Base-by-base conservation (phyloP, 2,329 filamentous ascomycete species). In the Pseudogymnoascus destructans region DNA sequence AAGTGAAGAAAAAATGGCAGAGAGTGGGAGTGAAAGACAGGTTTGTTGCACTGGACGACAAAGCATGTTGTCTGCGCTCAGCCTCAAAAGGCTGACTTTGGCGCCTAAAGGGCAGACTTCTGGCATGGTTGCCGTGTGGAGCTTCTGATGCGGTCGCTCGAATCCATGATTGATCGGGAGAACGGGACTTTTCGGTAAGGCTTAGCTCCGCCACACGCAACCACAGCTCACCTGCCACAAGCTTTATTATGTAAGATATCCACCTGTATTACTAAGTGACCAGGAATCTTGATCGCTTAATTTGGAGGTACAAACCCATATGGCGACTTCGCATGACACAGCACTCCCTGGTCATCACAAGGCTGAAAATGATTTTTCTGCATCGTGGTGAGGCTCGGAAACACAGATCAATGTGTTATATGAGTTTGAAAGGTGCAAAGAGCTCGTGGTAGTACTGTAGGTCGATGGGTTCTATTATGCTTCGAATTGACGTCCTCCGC, bases 331-430 rank as follows among this genome's bases (percentile, higher is more conserved):
- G 9, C 9, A 40, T 19, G 36, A 40, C 15, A 40, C 5, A 10
- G 15, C 36, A 40, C 36, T 40, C 36, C 36, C 17, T 19, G 3
- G 36, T 40, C 36, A 40, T 17, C 15, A 40, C 36, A 21, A 40
- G 59, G 59, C 59, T 60, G 27, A 17, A 9, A 36, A 17, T 15
- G 9, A 8, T 32, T 57, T 40, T 59, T 38, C 23, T 59, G 57
- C 42, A 62, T 63, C 32, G 61, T 60, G 32, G 58, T 40, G 17
- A 63, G 60, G 49, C 59, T 63, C 19, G 52, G 57, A 63, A 63
- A 61, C 55, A 61, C 38, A 62, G 42, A 62, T 63, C 19, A 57
- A 63, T 61, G 23, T 19, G 6, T 27, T 8, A 1, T 27, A 27
- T 27, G 25, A 8, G 25, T 27, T 27, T 25, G 23, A 25, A 25